Evolutionary conservation across 768 basidiomycete genomes (phyloP), one percentile per base, ranked within the genome.

Genomic region (Lepiota brunneoincarnata): DNA sequence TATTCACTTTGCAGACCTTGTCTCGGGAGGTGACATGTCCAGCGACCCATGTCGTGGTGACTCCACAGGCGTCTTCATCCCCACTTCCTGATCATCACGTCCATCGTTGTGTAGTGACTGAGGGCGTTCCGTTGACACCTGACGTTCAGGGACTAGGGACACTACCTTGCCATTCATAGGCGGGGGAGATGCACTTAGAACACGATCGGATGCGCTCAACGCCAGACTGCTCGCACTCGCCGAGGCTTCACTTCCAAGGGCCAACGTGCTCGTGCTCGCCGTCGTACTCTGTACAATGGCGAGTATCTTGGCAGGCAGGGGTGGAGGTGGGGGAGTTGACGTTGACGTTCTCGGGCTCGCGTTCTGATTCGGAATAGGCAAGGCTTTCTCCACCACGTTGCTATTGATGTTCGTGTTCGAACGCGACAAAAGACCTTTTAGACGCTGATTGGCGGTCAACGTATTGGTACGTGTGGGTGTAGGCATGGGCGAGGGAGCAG

Each of bases 381-480:
- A 41, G 21, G 39, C 41, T 18, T 47, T 51, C 37, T 41, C 41
- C 24, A 26, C n/a, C 20, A 43, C 21, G 24, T 71, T 76, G 34
- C 76, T 74, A 38, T 37, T 51, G 15, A 68, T 57, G 14, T 57
- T 65, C n/a, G 70, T 56, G 14, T 67, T 61, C 52, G 66, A 70
- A 3, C 73, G 70, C 31, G 76, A 75, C 50, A 80, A 61, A 24
- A 79, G 62, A 2, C 78, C 76, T 56, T 72, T 76, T 23, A 78
- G 60, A 28, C 79, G 75, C 52, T 76, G 74, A 62, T 80, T 82
- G n/a, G 78, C 70, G 47, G 61, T 74, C 23, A 74, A 55, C 4
- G 73, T 71, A 46, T 68, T 72, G 54, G 69, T 73, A 54, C 73
- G 67, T 48, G 66, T 64, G 12, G 67, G 58, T 21, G 69, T 58